These are phyloP conservation scores for Prunus persica DNA, from an alignment of 306 rosid genomes.

Conservation along the genomic window Prunus_persica_NCBIv2 NC_034014.1:22588501-22589000, in stretches of 20 bases:
- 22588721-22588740: background rate
- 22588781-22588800: background rate
- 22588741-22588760: background rate
- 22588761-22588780: background rate
- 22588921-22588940: slow-evolving; percentile 21
- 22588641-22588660: background rate
- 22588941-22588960: slow-evolving; percentile 21
- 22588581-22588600: background rate
- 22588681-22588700: background rate
- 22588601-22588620: background rate
- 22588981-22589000: slow-evolving; percentile 64
- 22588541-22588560: slow-evolving; percentile 1
- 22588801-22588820: background rate
- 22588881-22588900: slow-evolving; percentile 30
- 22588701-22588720: background rate
- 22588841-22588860: slow-evolving; percentile 18
- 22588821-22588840: slow-evolving; percentile 1
- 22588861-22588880: slow-evolving; percentile 49
- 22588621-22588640: background rate
- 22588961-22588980: slow-evolving; percentile 26
- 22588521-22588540: background rate
- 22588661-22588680: background rate
- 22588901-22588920: slow-evolving; percentile 18
- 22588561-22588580: background rate
- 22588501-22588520: background rate